Evolutionary conservation across 2,329 filamentous ascomycete genomes (phyloP).

Genomic region (Verticillium alfalfae): DNA sequence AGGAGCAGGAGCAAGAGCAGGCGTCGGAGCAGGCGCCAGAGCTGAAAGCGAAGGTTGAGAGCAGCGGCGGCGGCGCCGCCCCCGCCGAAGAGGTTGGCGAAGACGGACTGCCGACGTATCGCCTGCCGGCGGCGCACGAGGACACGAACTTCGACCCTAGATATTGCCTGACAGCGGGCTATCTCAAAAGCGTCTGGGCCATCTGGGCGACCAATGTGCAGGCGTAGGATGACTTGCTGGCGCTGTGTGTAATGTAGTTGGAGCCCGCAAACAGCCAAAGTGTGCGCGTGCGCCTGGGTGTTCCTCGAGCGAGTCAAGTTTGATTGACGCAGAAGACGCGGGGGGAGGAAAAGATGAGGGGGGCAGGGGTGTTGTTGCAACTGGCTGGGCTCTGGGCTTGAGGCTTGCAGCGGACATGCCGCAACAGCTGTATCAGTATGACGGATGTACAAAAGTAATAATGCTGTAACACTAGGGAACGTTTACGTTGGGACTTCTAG

Average conservation of each 20-base stretch:
- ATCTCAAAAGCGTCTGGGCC: conserved; percentile 20
- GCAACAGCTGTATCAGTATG: neutral
- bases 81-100: conserved; percentile 10
- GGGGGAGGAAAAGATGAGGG: neutral
- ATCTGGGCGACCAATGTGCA: conserved; percentile 8
- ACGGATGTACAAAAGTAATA: neutral
- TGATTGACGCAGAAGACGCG: neutral
- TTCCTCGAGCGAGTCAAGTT: neutral
- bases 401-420: neutral
- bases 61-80: conserved; percentile 11
- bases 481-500: neutral
- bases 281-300: no score
- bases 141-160: conserved; percentile 35
- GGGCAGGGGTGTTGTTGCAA: no score
- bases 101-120: neutral
- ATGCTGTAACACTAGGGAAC: neutral
- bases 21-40: neutral
- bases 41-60: neutral
- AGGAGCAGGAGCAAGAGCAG: neutral
- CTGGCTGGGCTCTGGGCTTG: neutral
- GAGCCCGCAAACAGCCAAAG: no score
- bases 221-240: conserved; percentile 3
- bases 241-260: neutral
- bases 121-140: conserved; percentile 26
- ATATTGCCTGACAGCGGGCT: conserved; percentile 29